Evolutionary conservation across 2,329 filamentous ascomycete genomes (phyloP).

Genomic region (Xylogone sp.): DNA sequence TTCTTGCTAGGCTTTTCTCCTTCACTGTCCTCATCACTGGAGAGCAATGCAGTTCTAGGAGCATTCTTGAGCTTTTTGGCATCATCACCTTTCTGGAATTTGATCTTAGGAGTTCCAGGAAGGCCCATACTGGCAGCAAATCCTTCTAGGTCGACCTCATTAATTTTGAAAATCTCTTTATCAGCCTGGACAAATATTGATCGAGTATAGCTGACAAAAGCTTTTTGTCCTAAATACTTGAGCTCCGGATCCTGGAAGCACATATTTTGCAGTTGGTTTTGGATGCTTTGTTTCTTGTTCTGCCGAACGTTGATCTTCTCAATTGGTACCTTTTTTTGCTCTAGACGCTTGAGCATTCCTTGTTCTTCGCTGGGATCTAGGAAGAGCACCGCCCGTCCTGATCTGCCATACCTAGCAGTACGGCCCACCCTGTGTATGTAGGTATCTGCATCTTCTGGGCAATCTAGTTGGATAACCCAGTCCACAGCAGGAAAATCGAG

Average conservation of each 20-base stretch:
- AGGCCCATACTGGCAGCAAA: conserved; percentile 83
- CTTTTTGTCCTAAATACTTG: conserved; percentile 94
- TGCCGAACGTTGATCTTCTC: conserved; percentile 81
- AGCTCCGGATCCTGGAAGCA: conserved; percentile 92
- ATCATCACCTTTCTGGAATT: conserved; percentile 87
- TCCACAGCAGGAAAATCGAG: conserved; percentile 96
- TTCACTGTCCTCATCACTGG: conserved; percentile 56
- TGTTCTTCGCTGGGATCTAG: conserved; percentile 88
- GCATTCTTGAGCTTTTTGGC: conserved; percentile 86
- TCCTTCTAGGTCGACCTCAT: conserved; percentile 78
- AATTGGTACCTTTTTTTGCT: conserved; percentile 86
- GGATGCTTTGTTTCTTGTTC: conserved; percentile 85
- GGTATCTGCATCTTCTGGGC: conserved; percentile 92
- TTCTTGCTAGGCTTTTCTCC: conserved; percentile 49
- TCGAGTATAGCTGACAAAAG: conserved; percentile 85
- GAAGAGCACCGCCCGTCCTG: conserved; percentile 85
- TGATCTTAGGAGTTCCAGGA: conserved; percentile 87
- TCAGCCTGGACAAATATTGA: conserved; percentile 86
- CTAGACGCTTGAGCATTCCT: conserved; percentile 82
- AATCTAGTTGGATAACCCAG: conserved; percentile 98
- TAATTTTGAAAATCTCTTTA: conserved; percentile 85
- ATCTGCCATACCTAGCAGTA: conserved; percentile 87
- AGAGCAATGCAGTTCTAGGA: conserved; percentile 61
- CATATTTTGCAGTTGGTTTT: conserved; percentile 84
- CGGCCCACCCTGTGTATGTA: conserved; percentile 96